These are phyloP conservation scores for Anthoceros angustus DNA, from an alignment of 225 moss, liverwort and hornwort species.

Conservation along the genomic window DNA sequence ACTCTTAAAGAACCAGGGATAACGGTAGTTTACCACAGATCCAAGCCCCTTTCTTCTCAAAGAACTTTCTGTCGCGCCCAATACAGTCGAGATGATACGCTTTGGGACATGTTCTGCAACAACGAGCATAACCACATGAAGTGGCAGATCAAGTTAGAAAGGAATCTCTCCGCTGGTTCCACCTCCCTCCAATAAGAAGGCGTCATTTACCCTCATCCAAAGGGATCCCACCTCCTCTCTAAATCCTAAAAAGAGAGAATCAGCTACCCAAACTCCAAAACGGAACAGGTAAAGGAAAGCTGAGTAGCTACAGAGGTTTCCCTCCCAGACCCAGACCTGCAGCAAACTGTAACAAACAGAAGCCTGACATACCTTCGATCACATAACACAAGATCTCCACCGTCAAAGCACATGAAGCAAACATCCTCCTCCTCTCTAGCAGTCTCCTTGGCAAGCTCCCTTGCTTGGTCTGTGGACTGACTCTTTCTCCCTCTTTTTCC, in stretches of 20 bases:
- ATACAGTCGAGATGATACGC: slow-evolving; percentile 92
- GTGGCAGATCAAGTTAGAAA: no score
- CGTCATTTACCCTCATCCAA: no score
- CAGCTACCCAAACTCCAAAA: no score
- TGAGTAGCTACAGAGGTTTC: no score
- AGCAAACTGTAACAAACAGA: no score
- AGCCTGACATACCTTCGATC: slow-evolving; percentile 48
- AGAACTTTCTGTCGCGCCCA: slow-evolving; percentile 80
- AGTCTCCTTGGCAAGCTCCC: background rate
- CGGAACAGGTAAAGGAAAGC: no score
- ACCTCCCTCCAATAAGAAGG: no score
- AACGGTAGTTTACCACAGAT: slow-evolving; percentile 51
- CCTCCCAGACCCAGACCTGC: no score
- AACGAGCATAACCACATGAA: background rate
- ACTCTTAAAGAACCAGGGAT: background rate
- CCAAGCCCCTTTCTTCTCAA: slow-evolving; percentile 95
- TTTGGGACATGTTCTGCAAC: slow-evolving; percentile 77
- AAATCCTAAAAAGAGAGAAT: no score
- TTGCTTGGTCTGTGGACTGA: slow-evolving; percentile 24
- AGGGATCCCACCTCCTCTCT: no score
- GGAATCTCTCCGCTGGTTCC: no score
- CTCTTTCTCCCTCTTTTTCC: slow-evolving; percentile 54
- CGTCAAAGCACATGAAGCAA: slow-evolving; percentile 94
- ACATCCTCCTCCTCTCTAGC: slow-evolving; percentile 77
- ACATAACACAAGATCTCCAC: slow-evolving; percentile 83